Conservation (phyloP, 202 grass and related monocot species). For the Dendrocalamus latiflorus region DNA sequence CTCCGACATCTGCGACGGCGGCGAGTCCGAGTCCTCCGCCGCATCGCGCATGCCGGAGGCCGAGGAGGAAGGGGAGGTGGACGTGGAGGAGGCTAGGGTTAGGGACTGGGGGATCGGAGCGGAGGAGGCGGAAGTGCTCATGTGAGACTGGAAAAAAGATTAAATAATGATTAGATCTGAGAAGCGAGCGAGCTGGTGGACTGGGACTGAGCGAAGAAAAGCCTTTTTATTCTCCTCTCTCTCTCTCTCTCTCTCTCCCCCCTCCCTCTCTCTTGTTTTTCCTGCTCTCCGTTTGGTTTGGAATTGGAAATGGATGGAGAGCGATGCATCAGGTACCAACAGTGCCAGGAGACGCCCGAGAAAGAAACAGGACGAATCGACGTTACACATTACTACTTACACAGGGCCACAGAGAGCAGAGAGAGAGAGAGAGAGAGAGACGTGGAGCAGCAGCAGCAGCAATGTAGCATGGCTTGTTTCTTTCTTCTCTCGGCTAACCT, state of each 20-base stretch:
- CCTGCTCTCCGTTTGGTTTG: neutral
- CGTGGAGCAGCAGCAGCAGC: neutral
- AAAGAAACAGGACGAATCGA: neutral
- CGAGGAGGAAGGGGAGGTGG: constrained; percentile 4
- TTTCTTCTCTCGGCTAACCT: constrained; percentile 11
- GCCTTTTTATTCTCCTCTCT: constrained; percentile 20
- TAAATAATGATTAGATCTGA: constrained; percentile 80
- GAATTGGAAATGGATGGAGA: neutral
- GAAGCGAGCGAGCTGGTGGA: neutral
- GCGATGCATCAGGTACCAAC: neutral
- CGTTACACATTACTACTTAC: neutral
- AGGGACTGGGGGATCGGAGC: constrained; percentile 42
- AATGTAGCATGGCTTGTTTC: neutral
- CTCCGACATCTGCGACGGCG: constrained; percentile 71
- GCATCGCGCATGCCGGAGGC: constrained; percentile 51
- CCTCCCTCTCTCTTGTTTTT: too few relatives aligned
- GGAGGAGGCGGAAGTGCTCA: constrained; percentile 45
- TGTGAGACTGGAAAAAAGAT: constrained; percentile 52
- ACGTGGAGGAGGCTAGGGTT: constrained; percentile 45
- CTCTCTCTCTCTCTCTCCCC: neutral
- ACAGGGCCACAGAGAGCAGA: too few relatives aligned
- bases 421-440: neutral
- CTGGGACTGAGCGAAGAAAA: constrained; percentile 23
- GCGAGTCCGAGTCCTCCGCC: constrained; percentile 40
- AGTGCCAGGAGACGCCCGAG: neutral